phyloP scores from a whole-genome alignment of 2,329 filamentous ascomycete genomes.

The Incumbomyces lentus region DNA sequence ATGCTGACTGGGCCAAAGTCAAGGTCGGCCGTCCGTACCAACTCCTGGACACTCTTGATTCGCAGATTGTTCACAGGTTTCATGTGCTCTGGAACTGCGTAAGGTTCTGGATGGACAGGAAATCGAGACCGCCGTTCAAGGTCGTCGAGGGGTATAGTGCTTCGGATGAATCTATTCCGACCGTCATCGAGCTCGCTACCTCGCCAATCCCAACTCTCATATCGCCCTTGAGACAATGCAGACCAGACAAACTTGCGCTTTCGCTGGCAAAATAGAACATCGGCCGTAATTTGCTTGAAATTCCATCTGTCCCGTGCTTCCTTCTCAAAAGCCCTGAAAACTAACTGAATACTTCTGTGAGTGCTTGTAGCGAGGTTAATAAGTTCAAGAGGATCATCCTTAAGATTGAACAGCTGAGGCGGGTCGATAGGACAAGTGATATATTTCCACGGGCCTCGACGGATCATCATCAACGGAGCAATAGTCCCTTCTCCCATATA shows the following conservation, averaged over 20 bases:
- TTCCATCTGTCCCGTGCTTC: conserved; percentile 73
- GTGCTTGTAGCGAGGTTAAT: conserved; percentile 51
- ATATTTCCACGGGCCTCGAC: conserved; percentile 81
- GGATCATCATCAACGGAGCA: conserved; percentile 87
- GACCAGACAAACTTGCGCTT: conserved; percentile 69
- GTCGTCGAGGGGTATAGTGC: conserved; percentile 68
- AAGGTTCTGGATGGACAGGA: conserved; percentile 32
- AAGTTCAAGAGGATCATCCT: conserved; percentile 63
- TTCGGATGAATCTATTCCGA: conserved; percentile 65
- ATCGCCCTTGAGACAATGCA: conserved; percentile 64
- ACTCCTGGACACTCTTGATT: no score
- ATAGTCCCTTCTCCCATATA: conserved; percentile 91
- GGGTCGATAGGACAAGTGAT: conserved; percentile 75
- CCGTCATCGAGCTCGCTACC: conserved; percentile 47
- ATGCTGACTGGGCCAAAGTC: no score
- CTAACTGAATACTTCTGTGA: conserved; percentile 28
- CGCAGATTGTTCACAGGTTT: conserved; percentile 3
- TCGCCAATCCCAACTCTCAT: conserved; percentile 71
- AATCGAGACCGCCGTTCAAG: conserved; percentile 66
- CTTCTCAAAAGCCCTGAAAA: conserved; percentile 51
- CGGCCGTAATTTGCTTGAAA: conserved; percentile 62
- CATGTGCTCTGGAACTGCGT: background rate
- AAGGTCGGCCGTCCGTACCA: no score
- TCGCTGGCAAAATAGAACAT: conserved; percentile 68
- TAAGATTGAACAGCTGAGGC: conserved; percentile 73